Base-by-base conservation (phyloP, 345 rosid genomes). In the Nephelium lappaceum region DNA sequence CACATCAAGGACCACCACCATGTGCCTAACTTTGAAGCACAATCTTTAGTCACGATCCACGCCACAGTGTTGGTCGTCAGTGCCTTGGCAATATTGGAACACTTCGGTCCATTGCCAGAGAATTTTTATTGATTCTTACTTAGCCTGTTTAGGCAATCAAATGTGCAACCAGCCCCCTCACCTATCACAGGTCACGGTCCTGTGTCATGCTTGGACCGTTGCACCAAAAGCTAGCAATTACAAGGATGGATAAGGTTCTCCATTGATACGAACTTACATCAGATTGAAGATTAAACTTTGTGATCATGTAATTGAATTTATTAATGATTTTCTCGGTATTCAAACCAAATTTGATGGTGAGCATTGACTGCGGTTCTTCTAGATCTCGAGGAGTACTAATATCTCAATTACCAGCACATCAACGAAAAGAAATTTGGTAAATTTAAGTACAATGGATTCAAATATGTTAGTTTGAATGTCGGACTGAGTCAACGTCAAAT, bases 1-100 rank as follows among this genome's bases (percentile, higher is more conserved):
- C 64, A 65, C 49, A 27, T n/a, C 9, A 58, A 80, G 82, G 87
- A 78, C 85, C 85, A 71, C 76, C 77, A 62, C 78, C 82, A 82
- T 67, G 82, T 77, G 82, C 73, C 45, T 14, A 57, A 69, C 63
- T 67, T 60, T 65, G 65, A 42, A 19, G 53, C 69, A 45, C 70
- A 42, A 70, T 71, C 57, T 76, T 73, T 49, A 70, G 77, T 83
- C 82, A 49, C 64, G 14, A 72, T 74, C 83, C 27, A 71, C 67
- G 74, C 72, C 81, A 63, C 68, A 11, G 36, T 67, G 77, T 24
- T 63, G 47, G 71, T 55, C 67, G 24, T 55, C 51, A 63, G 31
- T 64, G 65, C 47, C 68, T 27, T 64, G 67, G 64, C 43, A 51
- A 65, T 38, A 19, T 53, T 45, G 76, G 69, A 25, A 69, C 75